Conservation (phyloP, 495 filamentous ascomycete genomes). For the Penicillium alfredii region DNA sequence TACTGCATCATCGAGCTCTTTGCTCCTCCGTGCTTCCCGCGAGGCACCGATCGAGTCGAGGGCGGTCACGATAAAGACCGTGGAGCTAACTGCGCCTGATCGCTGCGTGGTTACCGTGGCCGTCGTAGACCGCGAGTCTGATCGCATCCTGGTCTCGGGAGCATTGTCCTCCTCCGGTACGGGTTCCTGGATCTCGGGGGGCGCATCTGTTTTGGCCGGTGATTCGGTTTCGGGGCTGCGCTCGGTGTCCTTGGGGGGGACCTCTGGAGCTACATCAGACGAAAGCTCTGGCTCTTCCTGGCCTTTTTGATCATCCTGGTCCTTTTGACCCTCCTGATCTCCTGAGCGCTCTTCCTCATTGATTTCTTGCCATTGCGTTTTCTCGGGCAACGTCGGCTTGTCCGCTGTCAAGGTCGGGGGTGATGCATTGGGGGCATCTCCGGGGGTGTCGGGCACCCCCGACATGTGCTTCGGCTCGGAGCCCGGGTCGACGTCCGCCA, state of each 20-base stretch:
- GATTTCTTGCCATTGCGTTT: constrained; percentile 27
- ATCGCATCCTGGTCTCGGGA: constrained; percentile 38
- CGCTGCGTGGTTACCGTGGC: constrained; percentile 47
- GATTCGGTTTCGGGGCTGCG: constrained; percentile 6
- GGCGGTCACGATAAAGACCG: constrained; percentile 89
- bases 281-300: constrained; percentile 3
- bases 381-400: constrained; percentile 28
- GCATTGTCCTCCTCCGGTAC: constrained; percentile 13
- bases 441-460: constrained; percentile 28
- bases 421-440: constrained; percentile 26
- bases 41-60: constrained; percentile 84
- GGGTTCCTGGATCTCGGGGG: constrained; percentile 22
- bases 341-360: constrained; percentile 18
- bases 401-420: constrained; percentile 23
- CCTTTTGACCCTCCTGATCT: constrained; percentile 1
- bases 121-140: constrained; percentile 55
- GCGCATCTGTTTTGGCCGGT: constrained; percentile 9
- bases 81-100: constrained; percentile 71
- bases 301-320: not conserved
- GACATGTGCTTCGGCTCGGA: constrained; percentile 32
- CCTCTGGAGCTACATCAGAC: constrained; percentile 17
- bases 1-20: constrained; percentile 70
- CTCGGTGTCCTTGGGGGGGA: constrained; percentile 20
- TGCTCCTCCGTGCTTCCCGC: constrained; percentile 77
- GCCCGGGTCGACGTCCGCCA: constrained; percentile 43